phyloP scores from a whole-genome alignment of 176 grass and related monocot species.

The Dendrocalamus sinicus region DNA sequence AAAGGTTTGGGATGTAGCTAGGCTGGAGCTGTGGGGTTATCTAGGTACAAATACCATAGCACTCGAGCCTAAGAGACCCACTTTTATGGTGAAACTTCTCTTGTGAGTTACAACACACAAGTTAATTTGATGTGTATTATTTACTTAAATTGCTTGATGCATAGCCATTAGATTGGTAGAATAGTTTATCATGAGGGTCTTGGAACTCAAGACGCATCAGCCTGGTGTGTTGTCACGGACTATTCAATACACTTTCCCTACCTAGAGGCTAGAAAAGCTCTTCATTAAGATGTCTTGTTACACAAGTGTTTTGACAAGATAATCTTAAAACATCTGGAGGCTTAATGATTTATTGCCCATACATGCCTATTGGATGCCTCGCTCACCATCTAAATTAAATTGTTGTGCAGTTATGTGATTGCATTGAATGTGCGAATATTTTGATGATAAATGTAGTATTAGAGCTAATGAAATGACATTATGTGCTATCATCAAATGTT shows the following conservation, averaged over 20 bases:
- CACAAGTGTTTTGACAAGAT: not conserved
- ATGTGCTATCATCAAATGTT: not conserved
- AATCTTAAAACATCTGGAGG: not conserved
- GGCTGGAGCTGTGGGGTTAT: constrained; percentile 22
- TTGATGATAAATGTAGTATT: not conserved
- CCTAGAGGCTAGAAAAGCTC: not conserved
- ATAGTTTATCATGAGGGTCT: not conserved
- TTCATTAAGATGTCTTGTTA: not conserved
- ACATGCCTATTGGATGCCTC: not conserved
- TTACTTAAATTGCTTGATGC: constrained; percentile 10
- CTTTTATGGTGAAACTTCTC: not conserved
- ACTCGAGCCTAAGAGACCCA: not conserved
- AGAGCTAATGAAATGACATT: not conserved
- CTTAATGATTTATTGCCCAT: not conserved
- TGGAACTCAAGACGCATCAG: not conserved
- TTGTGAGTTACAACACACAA: not conserved
- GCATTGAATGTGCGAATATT: not conserved
- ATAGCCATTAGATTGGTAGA: not conserved
- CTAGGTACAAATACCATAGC: not conserved
- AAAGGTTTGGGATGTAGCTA: constrained; percentile 2
- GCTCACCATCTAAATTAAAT: not conserved
- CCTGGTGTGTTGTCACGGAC: not conserved
- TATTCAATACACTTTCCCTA: not conserved
- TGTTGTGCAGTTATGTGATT: not conserved
- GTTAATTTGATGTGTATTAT: constrained; percentile 13